Conservation (phyloP, 1,284 basidiomycete species). For the Coniferiporia sulphurascens region DNA sequence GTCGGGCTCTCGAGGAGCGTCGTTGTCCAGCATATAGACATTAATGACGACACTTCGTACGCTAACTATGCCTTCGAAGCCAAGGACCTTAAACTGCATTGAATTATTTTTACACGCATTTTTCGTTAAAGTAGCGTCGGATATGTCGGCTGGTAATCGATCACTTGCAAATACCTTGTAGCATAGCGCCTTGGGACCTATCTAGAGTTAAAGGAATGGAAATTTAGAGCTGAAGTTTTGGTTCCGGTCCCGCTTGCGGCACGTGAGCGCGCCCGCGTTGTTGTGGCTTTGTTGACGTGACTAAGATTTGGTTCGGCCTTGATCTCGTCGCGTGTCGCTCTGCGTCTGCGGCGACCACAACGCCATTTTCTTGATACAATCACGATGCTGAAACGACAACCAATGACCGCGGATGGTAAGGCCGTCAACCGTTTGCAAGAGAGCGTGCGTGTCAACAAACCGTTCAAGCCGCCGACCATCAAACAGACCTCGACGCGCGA, state of each 20-base stretch:
- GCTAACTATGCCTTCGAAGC: conserved; percentile 3
- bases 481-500: conserved; percentile 43
- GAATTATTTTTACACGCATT: background rate
- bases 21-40: background rate
- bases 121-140: background rate
- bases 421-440: conserved; percentile 62
- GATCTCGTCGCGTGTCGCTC: background rate
- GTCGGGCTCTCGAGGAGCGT: conserved; percentile 2
- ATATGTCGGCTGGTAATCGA: background rate
- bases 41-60: background rate
- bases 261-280: background rate
- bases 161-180: background rate
- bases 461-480: conserved; percentile 72
- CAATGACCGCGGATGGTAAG: conserved; percentile 64
- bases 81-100: background rate
- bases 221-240: background rate
- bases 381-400: conserved; percentile 62
- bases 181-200: background rate
- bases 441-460: conserved; percentile 66
- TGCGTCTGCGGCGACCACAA: background rate
- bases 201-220: no score
- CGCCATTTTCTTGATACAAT: background rate
- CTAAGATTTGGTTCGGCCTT: background rate
- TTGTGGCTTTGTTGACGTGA: background rate
- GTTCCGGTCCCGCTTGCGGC: background rate